A percentile compares a stretch with the other conserved stretches of the same genome.
Conservation (phyloP, 768 basidiomycete genomes). For the Polyporus arcularius region DNA sequence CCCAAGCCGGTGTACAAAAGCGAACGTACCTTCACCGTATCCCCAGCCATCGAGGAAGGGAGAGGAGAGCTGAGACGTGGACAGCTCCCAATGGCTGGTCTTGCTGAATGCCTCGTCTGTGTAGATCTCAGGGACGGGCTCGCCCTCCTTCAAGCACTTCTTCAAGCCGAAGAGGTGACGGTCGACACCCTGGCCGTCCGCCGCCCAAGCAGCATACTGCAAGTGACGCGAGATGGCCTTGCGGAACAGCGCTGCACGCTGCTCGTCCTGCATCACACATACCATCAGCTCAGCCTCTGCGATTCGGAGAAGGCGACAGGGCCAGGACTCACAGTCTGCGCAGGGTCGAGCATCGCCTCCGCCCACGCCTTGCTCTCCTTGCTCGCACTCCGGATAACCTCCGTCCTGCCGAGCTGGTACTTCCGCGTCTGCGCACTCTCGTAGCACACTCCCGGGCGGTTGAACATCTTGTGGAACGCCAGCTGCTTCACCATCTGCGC, state of each 20-base stretch:
- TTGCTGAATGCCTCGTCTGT: slow-evolving; percentile 65
- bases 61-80: slow-evolving; percentile 84
- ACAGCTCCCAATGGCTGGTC: slow-evolving; percentile 90
- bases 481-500: slow-evolving; percentile 95
- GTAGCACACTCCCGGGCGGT: slow-evolving; percentile 80
- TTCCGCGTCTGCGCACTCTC: slow-evolving; percentile 94
- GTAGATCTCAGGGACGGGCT: slow-evolving; percentile 74
- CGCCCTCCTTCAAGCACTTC: slow-evolving; percentile 73
- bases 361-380: slow-evolving; percentile 84
- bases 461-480: slow-evolving; percentile 86
- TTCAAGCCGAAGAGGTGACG: slow-evolving; percentile 94
- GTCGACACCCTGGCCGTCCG: slow-evolving; percentile 93
- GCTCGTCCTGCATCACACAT: slow-evolving; percentile 42
- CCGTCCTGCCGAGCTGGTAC: slow-evolving; percentile 88
- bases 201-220: slow-evolving; percentile 87
- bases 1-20: neutral
- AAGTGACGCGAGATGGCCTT: slow-evolving; percentile 80
- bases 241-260: slow-evolving; percentile 69
- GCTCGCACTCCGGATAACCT: slow-evolving; percentile 89
- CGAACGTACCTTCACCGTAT: slow-evolving; percentile 84
- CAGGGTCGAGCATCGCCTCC: slow-evolving; percentile 79
- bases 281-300: neutral
- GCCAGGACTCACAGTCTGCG: slow-evolving; percentile 43
- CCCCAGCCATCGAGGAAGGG: slow-evolving; percentile 93
- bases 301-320: neutral